Percentiles rank a stretch among this genome's conserved stretches.
Evolutionary conservation across 371 early-diverging fungal species (phyloP).

Genomic region (Zopfochytrium polystomum): DNA sequence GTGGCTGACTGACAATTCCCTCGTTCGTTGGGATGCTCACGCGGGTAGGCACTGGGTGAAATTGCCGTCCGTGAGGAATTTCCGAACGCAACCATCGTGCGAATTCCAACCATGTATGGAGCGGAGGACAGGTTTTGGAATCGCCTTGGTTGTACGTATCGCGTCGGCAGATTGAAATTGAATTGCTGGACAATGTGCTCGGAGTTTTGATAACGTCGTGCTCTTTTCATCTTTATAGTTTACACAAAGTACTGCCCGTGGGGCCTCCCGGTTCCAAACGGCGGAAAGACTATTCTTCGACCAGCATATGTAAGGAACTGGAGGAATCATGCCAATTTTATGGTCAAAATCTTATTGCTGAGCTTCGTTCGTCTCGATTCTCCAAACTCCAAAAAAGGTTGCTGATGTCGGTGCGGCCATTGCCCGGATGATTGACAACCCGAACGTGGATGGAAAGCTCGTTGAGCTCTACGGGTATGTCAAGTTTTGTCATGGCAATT

Average conservation of each 20-base stretch:
- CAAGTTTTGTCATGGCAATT: not conserved
- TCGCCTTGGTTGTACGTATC: slow-evolving; percentile 72
- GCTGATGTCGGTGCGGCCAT: slow-evolving; percentile 88
- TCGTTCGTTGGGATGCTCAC: not conserved
- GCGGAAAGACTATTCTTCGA: slow-evolving; percentile 68
- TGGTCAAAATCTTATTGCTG: too few species aligned
- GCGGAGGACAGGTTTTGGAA: slow-evolving; percentile 91
- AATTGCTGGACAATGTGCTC: slow-evolving; percentile 6
- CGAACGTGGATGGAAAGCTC: slow-evolving; percentile 73
- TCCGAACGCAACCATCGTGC: slow-evolving; percentile 91
- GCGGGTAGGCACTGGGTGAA: slow-evolving; percentile 79
- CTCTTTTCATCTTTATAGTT: slow-evolving; percentile 28
- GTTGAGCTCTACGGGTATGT: slow-evolving; percentile 86
- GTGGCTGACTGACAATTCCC: not conserved
- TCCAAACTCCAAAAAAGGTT: slow-evolving; percentile 57
- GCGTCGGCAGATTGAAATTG: not conserved
- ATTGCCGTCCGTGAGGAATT: slow-evolving; percentile 79
- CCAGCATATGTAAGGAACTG: slow-evolving; percentile 70
- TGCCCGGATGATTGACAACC: slow-evolving; percentile 67
- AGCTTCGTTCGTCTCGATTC: too few species aligned
- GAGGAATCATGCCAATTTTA: too few species aligned
- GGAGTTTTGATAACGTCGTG: slow-evolving; percentile 2
- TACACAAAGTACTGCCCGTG: slow-evolving; percentile 59
- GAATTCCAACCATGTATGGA: slow-evolving; percentile 86
- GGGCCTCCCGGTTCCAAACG: slow-evolving; percentile 60